phyloP scores from a whole-genome alignment of 2,329 filamentous ascomycete species.

The Paraconiothyrium brasiliense region DNA sequence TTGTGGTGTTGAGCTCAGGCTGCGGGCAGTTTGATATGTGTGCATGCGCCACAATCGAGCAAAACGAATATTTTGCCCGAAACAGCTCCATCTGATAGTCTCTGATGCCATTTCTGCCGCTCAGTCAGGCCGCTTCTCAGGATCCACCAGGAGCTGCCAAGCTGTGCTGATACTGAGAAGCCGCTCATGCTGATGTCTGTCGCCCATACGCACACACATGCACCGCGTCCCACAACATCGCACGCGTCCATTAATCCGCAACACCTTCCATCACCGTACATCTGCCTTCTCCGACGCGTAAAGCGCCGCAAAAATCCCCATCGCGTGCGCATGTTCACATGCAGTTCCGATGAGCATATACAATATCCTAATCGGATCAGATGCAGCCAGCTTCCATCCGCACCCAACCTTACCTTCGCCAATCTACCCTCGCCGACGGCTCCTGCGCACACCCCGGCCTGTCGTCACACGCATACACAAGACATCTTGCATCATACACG shows the following conservation, averaged over 20 bases:
- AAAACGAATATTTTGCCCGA: background rate
- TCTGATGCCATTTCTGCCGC: background rate
- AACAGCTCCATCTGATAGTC: background rate
- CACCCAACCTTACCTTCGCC: conserved; percentile 16
- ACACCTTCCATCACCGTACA: no score
- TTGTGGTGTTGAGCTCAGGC: conserved; percentile 21
- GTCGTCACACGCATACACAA: conserved; percentile 5
- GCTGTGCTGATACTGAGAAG: background rate
- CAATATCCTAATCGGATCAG: conserved; percentile 18
- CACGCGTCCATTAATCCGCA: no score
- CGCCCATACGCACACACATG: no score
- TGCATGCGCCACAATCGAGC: conserved; percentile 14
- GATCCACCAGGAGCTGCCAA: background rate
- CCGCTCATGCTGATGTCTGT: background rate
- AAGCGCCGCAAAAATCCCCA: background rate
- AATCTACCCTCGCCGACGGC: conserved; percentile 24
- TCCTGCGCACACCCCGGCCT: conserved; percentile 7
- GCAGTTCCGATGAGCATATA: conserved; percentile 18
- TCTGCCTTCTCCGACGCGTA: no score
- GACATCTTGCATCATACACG: conserved; percentile 4
- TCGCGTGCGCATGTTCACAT: background rate
- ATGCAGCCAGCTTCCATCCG: background rate
- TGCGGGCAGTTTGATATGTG: conserved; percentile 8
- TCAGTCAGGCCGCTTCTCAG: background rate
- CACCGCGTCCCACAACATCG: no score